Evolutionary conservation across 73 alveolate genomes (phyloP).

Genomic region (Paramecium tetraurelia): DNA sequence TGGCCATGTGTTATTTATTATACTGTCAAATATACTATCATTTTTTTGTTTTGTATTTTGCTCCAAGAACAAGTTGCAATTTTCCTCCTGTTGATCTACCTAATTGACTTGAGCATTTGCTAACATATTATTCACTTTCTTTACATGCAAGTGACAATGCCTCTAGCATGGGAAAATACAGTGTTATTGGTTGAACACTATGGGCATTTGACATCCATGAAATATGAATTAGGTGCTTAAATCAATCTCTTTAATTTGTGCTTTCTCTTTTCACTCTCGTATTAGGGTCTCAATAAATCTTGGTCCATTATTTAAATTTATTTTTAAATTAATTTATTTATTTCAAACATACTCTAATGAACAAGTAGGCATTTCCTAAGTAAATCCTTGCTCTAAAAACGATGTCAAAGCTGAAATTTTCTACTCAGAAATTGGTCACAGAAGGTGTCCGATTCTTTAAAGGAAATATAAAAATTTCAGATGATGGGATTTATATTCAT

Average conservation of each 20-base stretch:
- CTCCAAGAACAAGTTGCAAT: constrained; percentile 45
- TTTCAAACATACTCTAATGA: background rate
- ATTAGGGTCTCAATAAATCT: constrained; percentile 63
- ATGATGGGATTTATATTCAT: background rate
- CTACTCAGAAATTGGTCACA: background rate
- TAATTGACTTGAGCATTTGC: constrained; percentile 54
- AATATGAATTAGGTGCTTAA: constrained; percentile 64
- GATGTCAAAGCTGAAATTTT: background rate
- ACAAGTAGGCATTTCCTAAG: background rate
- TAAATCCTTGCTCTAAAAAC: background rate
- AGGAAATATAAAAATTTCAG: background rate
- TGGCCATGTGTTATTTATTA: constrained; percentile 23
- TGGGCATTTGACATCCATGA: constrained; percentile 62
- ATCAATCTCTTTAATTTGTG: constrained; percentile 60
- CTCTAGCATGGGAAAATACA: constrained; percentile 60
- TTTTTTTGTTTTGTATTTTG: constrained; percentile 53
- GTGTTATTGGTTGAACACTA: constrained; percentile 40
- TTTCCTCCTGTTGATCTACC: constrained; percentile 65
- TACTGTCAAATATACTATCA: constrained; percentile 39
- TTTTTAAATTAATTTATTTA: background rate
- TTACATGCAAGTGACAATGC: constrained; percentile 45
- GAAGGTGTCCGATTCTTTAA: too few species aligned
- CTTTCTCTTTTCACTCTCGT: constrained; percentile 60
- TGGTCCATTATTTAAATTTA: constrained; percentile 51
- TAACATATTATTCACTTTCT: background rate